phyloP scores from a whole-genome alignment of 73 alveolate species.

The Paramecium tetraurelia region DNA sequence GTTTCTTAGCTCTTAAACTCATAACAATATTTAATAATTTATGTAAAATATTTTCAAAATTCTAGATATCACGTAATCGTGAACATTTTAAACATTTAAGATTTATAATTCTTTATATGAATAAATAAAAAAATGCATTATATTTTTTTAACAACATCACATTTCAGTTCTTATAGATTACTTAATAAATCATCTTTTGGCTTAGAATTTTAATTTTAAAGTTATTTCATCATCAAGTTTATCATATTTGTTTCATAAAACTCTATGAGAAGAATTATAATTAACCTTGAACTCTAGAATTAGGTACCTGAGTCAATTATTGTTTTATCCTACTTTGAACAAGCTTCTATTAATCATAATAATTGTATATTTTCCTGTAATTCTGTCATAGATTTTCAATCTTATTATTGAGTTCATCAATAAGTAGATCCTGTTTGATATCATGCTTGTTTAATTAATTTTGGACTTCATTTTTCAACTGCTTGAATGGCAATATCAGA shows the following conservation, averaged over 20 bases:
- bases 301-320: neutral
- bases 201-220: neutral
- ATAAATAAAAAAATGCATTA: neutral
- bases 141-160: neutral
- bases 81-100: neutral
- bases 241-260: neutral
- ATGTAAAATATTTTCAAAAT: neutral
- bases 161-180: neutral
- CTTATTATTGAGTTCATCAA: neutral
- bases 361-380: neutral
- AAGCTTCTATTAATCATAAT: neutral
- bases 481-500: neutral
- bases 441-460: neutral
- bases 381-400: neutral
- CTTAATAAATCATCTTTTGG: neutral
- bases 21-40: neutral
- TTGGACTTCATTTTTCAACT: neutral
- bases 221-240: neutral
- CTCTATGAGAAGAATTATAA: neutral
- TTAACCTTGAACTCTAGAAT: neutral
- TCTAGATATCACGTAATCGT: neutral
- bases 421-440: neutral
- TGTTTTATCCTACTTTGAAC: neutral
- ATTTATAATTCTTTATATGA: neutral
- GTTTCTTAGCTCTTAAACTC: neutral